Evolutionary conservation across 192 early-diverging fungal genomes (phyloP).

Genomic region (Mortierella hygrophila): DNA sequence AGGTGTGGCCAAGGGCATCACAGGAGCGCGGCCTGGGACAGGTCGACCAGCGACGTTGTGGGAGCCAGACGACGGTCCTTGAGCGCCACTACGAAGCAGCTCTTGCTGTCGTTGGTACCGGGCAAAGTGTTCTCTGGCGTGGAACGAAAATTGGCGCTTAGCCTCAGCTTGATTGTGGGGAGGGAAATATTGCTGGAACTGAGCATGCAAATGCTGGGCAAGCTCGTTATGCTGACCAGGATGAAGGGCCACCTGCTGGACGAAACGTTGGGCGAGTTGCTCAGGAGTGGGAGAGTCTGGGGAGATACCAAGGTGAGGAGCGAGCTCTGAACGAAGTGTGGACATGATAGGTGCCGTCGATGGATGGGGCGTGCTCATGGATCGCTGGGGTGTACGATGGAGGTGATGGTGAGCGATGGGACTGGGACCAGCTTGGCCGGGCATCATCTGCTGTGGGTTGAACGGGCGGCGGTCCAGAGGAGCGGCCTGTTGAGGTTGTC

Average conservation of each 20-base stretch:
- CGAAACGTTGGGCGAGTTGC: conserved; percentile 49
- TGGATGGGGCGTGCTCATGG: conserved; percentile 30
- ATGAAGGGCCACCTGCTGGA: conserved; percentile 47
- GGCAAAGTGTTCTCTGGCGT: conserved; percentile 42
- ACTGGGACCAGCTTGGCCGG: conserved; percentile 1
- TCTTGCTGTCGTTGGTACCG: conserved; percentile 49
- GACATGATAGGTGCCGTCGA: conserved; percentile 25
- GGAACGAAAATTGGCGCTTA: conserved; percentile 45
- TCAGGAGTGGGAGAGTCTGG: conserved; percentile 51
- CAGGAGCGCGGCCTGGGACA: not conserved
- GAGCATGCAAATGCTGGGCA: conserved; percentile 40
- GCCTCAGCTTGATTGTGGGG: conserved; percentile 46
- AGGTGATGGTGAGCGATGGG: not conserved
- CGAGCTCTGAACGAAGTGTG: conserved; percentile 1
- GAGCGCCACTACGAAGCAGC: conserved; percentile 21
- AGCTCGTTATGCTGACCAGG: conserved; percentile 51
- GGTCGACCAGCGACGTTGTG: conserved; percentile 12
- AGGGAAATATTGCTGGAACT: conserved; percentile 51
- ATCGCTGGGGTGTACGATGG: conserved; percentile 20
- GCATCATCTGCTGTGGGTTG: not conserved
- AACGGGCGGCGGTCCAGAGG: not conserved
- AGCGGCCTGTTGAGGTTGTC: not conserved
- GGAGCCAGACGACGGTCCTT: not conserved
- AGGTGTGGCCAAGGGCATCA: not conserved
- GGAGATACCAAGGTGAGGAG: conserved; percentile 33